Conservation (phyloP, 306 rosid genomes). For the Nissolia schottii region DNA sequence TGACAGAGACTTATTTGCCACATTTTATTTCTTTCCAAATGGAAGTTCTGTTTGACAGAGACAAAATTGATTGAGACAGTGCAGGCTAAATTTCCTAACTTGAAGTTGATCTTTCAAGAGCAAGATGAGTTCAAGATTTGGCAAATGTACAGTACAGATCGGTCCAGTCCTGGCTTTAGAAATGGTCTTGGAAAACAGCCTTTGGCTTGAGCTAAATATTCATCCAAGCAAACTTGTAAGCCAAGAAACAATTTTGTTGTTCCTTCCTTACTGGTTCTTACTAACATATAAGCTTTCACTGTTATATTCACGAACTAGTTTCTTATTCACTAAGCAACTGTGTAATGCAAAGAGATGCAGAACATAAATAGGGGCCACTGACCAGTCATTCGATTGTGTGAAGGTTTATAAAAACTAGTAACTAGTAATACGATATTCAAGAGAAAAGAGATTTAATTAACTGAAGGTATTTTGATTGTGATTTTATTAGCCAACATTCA, state of each 20-base stretch:
- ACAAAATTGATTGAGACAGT: neutral
- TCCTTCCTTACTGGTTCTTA: neutral
- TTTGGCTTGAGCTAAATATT: slow-evolving; percentile 2
- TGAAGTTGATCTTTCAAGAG: neutral
- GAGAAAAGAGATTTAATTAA: neutral
- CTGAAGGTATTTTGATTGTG: neutral
- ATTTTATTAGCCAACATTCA: neutral
- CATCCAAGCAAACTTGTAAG: neutral
- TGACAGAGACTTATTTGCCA: too few relatives aligned
- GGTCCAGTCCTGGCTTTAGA: slow-evolving; percentile 1
- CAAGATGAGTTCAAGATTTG: neutral
- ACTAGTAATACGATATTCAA: neutral
- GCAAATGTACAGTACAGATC: neutral
- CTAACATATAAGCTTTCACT: neutral
- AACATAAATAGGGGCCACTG: neutral
- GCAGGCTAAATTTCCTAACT: neutral
- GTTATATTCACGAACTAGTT: neutral
- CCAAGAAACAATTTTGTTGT: neutral
- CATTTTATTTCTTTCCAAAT: neutral
- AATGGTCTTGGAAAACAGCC: neutral
- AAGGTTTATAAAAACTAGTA: neutral
- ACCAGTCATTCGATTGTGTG: neutral
- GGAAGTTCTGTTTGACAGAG: neutral
- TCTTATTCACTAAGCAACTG: neutral
- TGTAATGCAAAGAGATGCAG: neutral